These are phyloP conservation scores for Teunomyces aglyptinius DNA, from an alignment of 805 yeast genomes.

Conservation along the genomic window DNA sequence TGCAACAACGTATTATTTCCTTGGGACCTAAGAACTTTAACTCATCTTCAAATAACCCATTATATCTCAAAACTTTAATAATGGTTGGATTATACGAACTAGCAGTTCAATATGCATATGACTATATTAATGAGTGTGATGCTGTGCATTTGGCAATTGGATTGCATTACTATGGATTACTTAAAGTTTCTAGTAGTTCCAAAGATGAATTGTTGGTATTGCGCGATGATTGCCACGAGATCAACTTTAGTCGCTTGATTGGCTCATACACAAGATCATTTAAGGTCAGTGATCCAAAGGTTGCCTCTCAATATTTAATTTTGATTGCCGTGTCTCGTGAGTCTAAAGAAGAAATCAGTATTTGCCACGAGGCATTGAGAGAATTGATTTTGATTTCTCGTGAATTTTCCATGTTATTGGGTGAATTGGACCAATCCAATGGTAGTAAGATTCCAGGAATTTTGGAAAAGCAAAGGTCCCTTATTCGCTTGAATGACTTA, in stretches of 20 bases:
- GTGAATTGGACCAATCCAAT: conserved; percentile 67
- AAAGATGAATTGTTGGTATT: conserved; percentile 36
- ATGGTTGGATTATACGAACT: conserved; percentile 78
- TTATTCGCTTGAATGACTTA: conserved; percentile 59
- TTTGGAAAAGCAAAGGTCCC: conserved; percentile 70
- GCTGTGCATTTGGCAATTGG: conserved; percentile 89
- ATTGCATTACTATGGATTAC: conserved; percentile 67
- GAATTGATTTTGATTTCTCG: conserved; percentile 84
- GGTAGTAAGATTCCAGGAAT: conserved; percentile 82
- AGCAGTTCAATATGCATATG: conserved; percentile 66
- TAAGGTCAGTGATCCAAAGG: conserved; percentile 81
- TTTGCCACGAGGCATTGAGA: conserved; percentile 75
- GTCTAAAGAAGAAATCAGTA: conserved; percentile 43
- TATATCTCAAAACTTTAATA: conserved; percentile 71
- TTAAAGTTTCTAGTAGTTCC: conserved; percentile 45
- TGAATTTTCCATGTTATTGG: conserved; percentile 77
- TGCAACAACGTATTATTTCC: conserved; percentile 67
- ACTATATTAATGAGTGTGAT: conserved; percentile 67
- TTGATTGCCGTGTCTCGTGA: conserved; percentile 56
- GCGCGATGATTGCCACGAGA: conserved; percentile 32
- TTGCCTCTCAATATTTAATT: conserved; percentile 86
- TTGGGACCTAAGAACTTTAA: conserved; percentile 75
- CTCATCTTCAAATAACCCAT: conserved; percentile 59
- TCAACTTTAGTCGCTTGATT: conserved; percentile 60
- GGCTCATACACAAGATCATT: conserved; percentile 83